phyloP scores from a whole-genome alignment of 192 early-diverging fungal species.

The Podila verticillata region DNA sequence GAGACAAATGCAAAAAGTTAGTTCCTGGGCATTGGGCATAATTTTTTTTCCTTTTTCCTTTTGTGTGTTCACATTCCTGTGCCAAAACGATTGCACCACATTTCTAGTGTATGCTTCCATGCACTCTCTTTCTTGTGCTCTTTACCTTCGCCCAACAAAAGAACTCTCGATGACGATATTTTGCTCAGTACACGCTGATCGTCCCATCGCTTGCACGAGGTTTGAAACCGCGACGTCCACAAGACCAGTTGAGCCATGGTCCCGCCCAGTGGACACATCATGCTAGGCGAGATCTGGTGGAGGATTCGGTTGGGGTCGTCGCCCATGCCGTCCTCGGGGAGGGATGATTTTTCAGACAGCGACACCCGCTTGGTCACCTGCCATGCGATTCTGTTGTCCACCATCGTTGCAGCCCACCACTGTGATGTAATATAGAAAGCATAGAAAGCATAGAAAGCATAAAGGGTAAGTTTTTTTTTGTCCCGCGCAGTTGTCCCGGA shows the following conservation, averaged over 20 bases:
- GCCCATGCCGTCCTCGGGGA: neutral
- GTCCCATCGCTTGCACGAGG: conserved; percentile 38
- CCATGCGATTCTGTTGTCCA: conserved; percentile 43
- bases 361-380: conserved; percentile 28
- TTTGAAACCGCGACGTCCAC: conserved; percentile 30
- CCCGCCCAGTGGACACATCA: conserved; percentile 43
- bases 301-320: conserved; percentile 10
- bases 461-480: no score
- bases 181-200: neutral
- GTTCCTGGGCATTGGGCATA: no score
- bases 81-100: no score
- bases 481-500: no score
- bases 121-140: no score
- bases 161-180: conserved; percentile 4
- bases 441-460: conserved; percentile 1
- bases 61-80: no score
- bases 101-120: no score
- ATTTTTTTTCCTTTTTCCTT: no score
- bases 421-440: neutral
- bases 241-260: conserved; percentile 28
- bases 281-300: conserved; percentile 25
- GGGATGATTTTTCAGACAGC: conserved; percentile 33
- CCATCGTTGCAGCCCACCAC: conserved; percentile 49
- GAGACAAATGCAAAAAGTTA: no score
- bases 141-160: conserved; percentile 41